Base-by-base conservation (phyloP, 1,284 basidiomycete genomes). In the Athelia sp. region DNA sequence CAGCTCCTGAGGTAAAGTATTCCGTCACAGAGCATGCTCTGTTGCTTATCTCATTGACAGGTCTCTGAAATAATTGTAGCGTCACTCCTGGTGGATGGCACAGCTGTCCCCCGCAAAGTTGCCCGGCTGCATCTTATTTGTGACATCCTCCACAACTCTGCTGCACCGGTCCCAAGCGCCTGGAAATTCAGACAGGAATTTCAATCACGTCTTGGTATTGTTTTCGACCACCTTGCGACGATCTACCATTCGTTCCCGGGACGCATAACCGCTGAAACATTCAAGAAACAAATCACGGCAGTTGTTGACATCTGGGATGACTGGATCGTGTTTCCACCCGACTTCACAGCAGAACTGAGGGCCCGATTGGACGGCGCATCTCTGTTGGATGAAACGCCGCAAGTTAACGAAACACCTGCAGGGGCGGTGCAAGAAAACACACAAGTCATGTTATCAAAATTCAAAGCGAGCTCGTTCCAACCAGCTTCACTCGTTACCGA, bases 121-220 rank as follows among this genome's bases (percentile, higher is more conserved):
- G 93, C 97, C 4, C 84, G 97, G 8, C 80, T 99, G 22, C 87
- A 98, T 69, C 80, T 98, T 43, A 90, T 99, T 48, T 98, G 94
- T 60, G 97, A 99, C 62, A 97, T 99, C 54, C 77, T 99, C 23
- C 94, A 98, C 72, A 99, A 99, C 65, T 93, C 92, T 2, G 94
- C 93, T 34, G 87, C 87, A 3, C 74, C 91, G 3, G 77, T 94
- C 9, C 87, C 90, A 2, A 90, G 87, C 65, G 92, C 92, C 15
- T 98, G 94, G 94, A 92, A 91, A 63, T 98, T 92, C 67, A 84
- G 95, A 29, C 84, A 90, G 53, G 89, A 93, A 55, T 94, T 98
- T 59, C 93, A 98, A 63, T 76, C 82, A 13, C 78, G 90, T 21
- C 78, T 98, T 1, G 90, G 90, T 13, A 79, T 87, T 34, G 92